Evolutionary conservation across 495 filamentous ascomycete genomes (phyloP).

Genomic region (Penicillium paradoxum): DNA sequence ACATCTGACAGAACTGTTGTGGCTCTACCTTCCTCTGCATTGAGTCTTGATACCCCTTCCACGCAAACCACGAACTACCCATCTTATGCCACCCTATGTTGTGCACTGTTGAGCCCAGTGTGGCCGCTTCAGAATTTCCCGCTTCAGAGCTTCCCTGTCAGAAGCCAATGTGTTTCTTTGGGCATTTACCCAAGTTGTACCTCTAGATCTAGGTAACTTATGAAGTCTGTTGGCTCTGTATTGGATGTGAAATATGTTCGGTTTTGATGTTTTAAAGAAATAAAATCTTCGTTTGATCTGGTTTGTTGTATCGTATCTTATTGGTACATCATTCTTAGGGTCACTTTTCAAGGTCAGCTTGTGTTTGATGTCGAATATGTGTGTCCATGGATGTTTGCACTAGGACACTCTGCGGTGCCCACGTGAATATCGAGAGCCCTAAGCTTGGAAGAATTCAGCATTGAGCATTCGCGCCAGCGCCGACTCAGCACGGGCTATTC

Average conservation of each 20-base stretch:
- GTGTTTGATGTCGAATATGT: too few relatives aligned
- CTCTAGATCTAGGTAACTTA: neutral
- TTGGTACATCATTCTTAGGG: neutral
- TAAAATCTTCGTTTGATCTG: neutral
- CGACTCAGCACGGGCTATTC: too few relatives aligned
- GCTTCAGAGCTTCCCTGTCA: too few relatives aligned
- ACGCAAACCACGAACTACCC: neutral
- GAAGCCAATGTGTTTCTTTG: neutral
- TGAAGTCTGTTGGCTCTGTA: neutral
- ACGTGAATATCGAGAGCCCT: too few relatives aligned
- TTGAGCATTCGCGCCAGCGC: too few relatives aligned
- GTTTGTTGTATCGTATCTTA: neutral
- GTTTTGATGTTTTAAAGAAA: neutral
- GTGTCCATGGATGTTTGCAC: too few relatives aligned
- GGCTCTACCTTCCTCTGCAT: neutral
- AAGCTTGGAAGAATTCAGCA: too few relatives aligned
- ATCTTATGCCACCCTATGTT: neutral
- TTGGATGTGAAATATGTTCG: neutral
- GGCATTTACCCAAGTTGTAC: neutral
- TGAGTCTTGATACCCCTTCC: conserved; percentile 7
- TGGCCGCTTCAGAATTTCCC: neutral
- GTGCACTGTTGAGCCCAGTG: neutral
- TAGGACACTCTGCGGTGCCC: too few relatives aligned
- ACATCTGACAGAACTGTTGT: neutral
- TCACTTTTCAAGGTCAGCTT: too few relatives aligned